These are phyloP conservation scores for Plasmodium sp. DNA, from an alignment of 169 alveolate species.

Conservation along the genomic window DNA sequence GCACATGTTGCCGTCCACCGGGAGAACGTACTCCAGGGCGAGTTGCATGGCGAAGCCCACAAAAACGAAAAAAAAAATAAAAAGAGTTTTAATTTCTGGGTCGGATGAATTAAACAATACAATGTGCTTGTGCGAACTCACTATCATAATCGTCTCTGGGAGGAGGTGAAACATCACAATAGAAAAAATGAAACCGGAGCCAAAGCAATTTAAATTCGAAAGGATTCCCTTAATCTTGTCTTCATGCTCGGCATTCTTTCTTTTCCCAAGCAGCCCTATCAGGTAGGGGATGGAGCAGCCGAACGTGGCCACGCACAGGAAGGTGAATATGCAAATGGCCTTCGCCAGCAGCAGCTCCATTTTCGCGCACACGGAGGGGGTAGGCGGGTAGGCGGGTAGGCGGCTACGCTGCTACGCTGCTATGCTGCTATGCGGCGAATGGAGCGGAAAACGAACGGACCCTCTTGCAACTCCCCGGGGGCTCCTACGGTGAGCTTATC, in stretches of 20 bases:
- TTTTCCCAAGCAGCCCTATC: constrained; percentile 21
- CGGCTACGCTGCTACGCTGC: not conserved
- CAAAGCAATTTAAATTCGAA: constrained; percentile 51
- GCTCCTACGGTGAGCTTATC: not conserved
- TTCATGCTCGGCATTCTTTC: constrained; percentile 3
- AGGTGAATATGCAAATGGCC: constrained; percentile 41
- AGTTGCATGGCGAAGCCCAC: constrained; percentile 55
- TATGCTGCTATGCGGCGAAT: not conserved
- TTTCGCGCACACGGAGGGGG: not conserved
- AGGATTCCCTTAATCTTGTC: constrained; percentile 11
- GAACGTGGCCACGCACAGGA: constrained; percentile 39
- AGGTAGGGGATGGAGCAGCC: constrained; percentile 57
- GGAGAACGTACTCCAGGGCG: constrained; percentile 53
- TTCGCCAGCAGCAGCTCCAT: constrained; percentile 50
- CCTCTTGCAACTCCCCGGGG: not conserved
- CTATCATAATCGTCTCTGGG: constrained; percentile 46
- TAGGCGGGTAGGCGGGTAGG: not conserved
- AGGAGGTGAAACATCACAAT: constrained; percentile 57
- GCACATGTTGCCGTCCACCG: constrained; percentile 23
- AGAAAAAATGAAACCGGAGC: constrained; percentile 66
- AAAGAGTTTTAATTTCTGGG: constrained; percentile 23
- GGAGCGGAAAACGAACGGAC: not conserved
- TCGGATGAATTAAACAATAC: constrained; percentile 19
- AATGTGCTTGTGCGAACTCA: constrained; percentile 13
- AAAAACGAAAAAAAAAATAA: constrained; percentile 55